Evolutionary conservation across 371 early-diverging fungal genomes (phyloP).

Genomic region (Apophysomyces elegans): DNA sequence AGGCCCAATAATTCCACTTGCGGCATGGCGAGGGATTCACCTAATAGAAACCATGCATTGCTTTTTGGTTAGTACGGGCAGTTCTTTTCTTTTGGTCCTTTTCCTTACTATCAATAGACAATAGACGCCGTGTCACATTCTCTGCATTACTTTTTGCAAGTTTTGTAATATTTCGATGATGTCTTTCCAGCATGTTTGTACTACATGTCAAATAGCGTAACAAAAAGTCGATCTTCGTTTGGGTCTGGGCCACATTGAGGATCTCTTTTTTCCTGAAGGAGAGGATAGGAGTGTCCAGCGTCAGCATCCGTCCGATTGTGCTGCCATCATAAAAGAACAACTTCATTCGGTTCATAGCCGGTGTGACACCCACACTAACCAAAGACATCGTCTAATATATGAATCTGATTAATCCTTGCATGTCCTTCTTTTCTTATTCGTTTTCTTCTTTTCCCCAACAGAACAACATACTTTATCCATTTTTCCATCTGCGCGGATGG

Average conservation of each 20-base stretch:
- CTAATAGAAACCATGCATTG: not conserved
- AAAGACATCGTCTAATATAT: not conserved
- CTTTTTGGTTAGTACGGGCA: no score
- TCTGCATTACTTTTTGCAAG: slow-evolving; percentile 6
- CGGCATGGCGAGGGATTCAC: slow-evolving; percentile 6
- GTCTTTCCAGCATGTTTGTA: not conserved
- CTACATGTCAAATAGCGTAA: slow-evolving; percentile 7
- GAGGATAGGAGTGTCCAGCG: not conserved
- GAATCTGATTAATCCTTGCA: not conserved
- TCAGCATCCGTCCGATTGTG: not conserved
- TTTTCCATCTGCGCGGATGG: not conserved
- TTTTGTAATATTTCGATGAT: not conserved
- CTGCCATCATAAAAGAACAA: not conserved
- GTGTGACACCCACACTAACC: not conserved
- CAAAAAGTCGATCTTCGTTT: slow-evolving; percentile 8
- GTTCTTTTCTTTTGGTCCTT: slow-evolving; percentile 2
- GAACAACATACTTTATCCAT: not conserved
- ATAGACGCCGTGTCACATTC: slow-evolving; percentile 2
- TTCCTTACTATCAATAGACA: not conserved
- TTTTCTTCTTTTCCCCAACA: not conserved
- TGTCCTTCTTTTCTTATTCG: not conserved
- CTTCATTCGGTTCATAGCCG: not conserved
- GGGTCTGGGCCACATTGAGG: slow-evolving; percentile 9
- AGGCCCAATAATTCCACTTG: slow-evolving; percentile 14
- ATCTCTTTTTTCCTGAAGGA: slow-evolving; percentile 5